Conservation (phyloP, 108 stramenopile genomes). For the Seminavis robusta region DNA sequence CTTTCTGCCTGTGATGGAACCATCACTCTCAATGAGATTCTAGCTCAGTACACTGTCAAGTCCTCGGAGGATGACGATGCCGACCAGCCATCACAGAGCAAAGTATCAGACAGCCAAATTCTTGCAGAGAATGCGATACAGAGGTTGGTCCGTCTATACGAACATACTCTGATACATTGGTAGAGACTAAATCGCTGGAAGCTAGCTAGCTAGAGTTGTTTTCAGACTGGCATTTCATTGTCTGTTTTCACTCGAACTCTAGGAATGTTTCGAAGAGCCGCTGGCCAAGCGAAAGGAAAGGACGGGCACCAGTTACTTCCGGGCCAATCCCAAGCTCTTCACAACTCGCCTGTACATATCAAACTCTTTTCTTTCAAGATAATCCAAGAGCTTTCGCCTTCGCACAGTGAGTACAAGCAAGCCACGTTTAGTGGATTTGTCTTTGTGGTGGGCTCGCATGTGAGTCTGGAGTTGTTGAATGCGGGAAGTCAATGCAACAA, state of each 20-base stretch:
- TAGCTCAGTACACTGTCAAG: conserved; percentile 51
- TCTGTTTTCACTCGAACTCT: no score
- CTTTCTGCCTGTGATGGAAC: conserved; percentile 77
- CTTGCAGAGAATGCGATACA: conserved; percentile 66
- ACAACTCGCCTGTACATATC: conserved; percentile 79
- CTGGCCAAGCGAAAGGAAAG: no score
- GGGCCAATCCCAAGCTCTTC: conserved; percentile 84
- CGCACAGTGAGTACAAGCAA: conserved; percentile 76
- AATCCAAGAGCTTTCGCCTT: conserved; percentile 87
- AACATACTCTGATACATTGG: conserved; percentile 81
- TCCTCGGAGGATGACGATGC: conserved; percentile 24
- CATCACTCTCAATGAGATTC: conserved; percentile 62
- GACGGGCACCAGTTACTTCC: no score
- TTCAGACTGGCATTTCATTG: no score
- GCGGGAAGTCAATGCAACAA: conserved; percentile 81
- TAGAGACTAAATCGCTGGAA: conserved; percentile 16
- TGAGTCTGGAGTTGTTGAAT: conserved; percentile 90
- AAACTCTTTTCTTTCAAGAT: conserved; percentile 89
- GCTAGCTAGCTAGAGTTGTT: no score
- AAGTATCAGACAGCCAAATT: conserved; percentile 31
- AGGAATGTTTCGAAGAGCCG: no score
- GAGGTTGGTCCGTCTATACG: conserved; percentile 71
- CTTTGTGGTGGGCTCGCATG: conserved; percentile 75
- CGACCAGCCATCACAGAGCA: conserved; percentile 42
- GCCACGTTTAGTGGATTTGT: conserved; percentile 79